Conservation (phyloP, 768 basidiomycete genomes). For the Mycena pura region DNA sequence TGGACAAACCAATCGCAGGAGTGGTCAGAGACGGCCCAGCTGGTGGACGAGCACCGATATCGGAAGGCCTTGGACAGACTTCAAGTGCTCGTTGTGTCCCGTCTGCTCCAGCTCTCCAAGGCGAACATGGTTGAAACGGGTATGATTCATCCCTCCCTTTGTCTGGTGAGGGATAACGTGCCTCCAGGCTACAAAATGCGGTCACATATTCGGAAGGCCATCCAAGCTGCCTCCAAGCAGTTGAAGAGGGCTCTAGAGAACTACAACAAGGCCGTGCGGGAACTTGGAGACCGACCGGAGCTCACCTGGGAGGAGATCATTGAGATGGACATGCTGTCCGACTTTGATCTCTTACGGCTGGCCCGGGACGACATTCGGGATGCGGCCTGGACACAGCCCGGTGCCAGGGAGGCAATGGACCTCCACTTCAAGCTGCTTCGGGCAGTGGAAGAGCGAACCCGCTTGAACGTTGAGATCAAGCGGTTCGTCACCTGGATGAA, state of each 20-base stretch:
- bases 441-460: constrained; percentile 28
- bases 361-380: constrained; percentile 3
- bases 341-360: constrained; percentile 1
- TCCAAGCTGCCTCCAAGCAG: too few relatives aligned
- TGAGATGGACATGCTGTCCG: background rate
- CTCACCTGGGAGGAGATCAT: background rate
- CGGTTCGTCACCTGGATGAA: constrained; percentile 27
- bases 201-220: too few relatives aligned
- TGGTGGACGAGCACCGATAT: background rate
- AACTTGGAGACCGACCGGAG: too few relatives aligned
- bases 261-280: too few relatives aligned
- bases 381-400: constrained; percentile 11
- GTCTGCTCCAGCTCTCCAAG: constrained; percentile 1
- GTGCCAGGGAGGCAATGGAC: background rate
- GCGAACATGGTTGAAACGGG: background rate
- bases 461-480: too few relatives aligned
- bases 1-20: too few relatives aligned
- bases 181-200: too few relatives aligned
- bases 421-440: constrained; percentile 19
- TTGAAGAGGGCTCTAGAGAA: too few relatives aligned
- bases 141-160: too few relatives aligned
- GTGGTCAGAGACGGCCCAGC: too few relatives aligned
- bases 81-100: background rate
- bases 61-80: background rate
- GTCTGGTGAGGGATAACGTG: too few relatives aligned